Evolutionary conservation across 352 stramenopile genomes (phyloP).

Genomic region (Lagenidium giganteum): DNA sequence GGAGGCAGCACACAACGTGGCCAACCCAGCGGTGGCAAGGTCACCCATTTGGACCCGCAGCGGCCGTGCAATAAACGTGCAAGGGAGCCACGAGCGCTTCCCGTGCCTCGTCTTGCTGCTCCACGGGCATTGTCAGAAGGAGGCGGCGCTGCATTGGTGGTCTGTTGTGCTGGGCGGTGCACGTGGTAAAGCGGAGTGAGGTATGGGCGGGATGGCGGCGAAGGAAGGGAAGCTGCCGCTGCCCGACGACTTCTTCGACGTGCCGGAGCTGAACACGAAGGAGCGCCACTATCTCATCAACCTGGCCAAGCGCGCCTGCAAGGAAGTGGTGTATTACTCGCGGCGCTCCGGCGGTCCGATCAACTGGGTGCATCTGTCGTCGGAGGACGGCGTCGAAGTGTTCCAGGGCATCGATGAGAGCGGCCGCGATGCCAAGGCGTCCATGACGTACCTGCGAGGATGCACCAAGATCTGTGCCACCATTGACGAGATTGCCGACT

Average conservation of each 20-base stretch:
- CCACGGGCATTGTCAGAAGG: no score
- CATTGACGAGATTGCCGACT: constrained; percentile 75
- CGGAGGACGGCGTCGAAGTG: constrained; percentile 65
- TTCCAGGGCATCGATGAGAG: constrained; percentile 66
- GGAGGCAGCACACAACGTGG: no score
- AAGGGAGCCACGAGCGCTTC: no score
- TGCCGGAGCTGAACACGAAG: constrained; percentile 49
- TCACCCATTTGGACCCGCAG: no score
- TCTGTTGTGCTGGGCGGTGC: no score
- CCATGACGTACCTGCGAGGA: constrained; percentile 65
- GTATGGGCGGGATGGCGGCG: no score
- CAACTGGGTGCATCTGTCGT: constrained; percentile 72
- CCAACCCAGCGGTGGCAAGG: no score
- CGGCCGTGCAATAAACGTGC: no score
- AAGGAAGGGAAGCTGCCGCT: constrained; percentile 44
- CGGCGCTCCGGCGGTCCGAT: constrained; percentile 58
- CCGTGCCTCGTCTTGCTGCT: no score
- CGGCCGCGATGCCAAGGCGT: constrained; percentile 6
- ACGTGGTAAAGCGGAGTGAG: no score
- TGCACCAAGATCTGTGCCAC: constrained; percentile 68
- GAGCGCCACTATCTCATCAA: constrained; percentile 65
- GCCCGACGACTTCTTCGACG: constrained; percentile 62
- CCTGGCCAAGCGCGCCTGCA: constrained; percentile 74
- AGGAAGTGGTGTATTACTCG: constrained; percentile 84
- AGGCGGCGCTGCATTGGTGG: no score